phyloP scores from a whole-genome alignment of 139 green algal species.

The Nannochloris sp. region DNA sequence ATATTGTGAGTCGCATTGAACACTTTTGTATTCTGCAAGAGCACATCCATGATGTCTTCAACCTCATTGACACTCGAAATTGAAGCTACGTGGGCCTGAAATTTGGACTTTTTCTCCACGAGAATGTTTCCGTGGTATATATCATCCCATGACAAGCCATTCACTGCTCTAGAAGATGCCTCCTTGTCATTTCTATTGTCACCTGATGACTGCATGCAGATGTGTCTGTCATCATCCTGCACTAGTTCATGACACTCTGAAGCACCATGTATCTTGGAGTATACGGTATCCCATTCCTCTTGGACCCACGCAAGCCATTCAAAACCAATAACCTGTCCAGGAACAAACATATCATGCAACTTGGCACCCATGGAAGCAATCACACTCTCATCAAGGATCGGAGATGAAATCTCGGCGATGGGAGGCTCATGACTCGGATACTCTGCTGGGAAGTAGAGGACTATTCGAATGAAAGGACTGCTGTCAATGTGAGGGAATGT shows the following conservation, averaged over 20 bases:
- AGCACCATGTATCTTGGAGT: neutral
- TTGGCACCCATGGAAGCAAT: conserved; percentile 20
- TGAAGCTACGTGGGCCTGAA: conserved; percentile 48
- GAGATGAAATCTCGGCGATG: conserved; percentile 1
- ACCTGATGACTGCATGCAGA: neutral
- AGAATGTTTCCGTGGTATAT: conserved; percentile 57
- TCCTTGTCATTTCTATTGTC: neutral
- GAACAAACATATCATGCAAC: conserved; percentile 37
- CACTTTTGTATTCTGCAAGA: conserved; percentile 72
- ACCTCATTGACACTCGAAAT: conserved; percentile 45
- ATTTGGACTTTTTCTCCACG: conserved; percentile 64
- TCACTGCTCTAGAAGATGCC: neutral
- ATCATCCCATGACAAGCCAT: neutral
- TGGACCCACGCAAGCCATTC: conserved; percentile 48
- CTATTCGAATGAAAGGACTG: neutral
- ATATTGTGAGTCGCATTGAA: conserved; percentile 79
- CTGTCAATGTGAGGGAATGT: neutral
- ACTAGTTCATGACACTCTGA: neutral
- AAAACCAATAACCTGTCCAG: conserved; percentile 58
- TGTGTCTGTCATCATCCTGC: neutral
- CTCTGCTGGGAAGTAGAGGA: conserved; percentile 25
- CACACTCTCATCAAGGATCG: conserved; percentile 14
- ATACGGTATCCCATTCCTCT: conserved; percentile 22
- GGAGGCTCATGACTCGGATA: conserved; percentile 42
- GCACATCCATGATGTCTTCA: conserved; percentile 45